phyloP scores from a whole-genome alignment of 805 yeast genomes.

The Priceomyces medius region DNA sequence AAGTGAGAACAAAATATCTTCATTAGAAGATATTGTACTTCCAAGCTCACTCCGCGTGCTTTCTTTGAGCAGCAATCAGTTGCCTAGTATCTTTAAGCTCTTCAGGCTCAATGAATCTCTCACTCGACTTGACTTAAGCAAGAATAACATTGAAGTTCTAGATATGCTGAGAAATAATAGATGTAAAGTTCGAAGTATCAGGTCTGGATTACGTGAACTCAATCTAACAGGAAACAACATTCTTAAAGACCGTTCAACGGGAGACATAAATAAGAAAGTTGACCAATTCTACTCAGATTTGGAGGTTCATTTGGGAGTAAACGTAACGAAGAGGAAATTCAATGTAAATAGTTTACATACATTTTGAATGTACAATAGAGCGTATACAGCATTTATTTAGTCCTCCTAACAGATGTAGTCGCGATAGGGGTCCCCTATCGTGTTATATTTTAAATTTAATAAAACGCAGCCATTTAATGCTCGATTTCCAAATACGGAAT shows the following conservation, averaged over 20 bases:
- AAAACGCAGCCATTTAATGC: background rate
- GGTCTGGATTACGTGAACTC: slow-evolving; percentile 14
- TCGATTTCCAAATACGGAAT: slow-evolving; percentile 2
- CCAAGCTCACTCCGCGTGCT: slow-evolving; percentile 13
- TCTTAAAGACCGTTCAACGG: slow-evolving; percentile 9
- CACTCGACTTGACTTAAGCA: slow-evolving; percentile 15
- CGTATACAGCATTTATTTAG: no score
- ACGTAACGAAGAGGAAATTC: slow-evolving; percentile 19
- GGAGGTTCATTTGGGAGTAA: slow-evolving; percentile 20
- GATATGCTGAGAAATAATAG: background rate
- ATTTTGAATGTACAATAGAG: no score
- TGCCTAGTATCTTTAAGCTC: slow-evolving; percentile 6
- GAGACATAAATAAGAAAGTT: slow-evolving; percentile 12
- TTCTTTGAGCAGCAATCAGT: slow-evolving; percentile 12
- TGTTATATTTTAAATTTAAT: slow-evolving; percentile 1
- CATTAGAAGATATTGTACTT: slow-evolving; percentile 11
- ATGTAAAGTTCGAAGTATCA: background rate
- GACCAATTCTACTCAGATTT: slow-evolving; percentile 23
- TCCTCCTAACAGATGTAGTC: no score
- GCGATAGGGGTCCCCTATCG: no score
- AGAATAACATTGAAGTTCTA: slow-evolving; percentile 16
- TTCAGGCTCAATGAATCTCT: slow-evolving; percentile 8
- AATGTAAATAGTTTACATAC: slow-evolving; percentile 29
- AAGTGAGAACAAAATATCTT: slow-evolving; percentile 15
- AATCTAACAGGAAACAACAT: slow-evolving; percentile 20